Evolutionary conservation across 768 basidiomycete species (phyloP), one percentile per base, ranked within the genome.

Genomic region (Rhizopogon rudus): DNA sequence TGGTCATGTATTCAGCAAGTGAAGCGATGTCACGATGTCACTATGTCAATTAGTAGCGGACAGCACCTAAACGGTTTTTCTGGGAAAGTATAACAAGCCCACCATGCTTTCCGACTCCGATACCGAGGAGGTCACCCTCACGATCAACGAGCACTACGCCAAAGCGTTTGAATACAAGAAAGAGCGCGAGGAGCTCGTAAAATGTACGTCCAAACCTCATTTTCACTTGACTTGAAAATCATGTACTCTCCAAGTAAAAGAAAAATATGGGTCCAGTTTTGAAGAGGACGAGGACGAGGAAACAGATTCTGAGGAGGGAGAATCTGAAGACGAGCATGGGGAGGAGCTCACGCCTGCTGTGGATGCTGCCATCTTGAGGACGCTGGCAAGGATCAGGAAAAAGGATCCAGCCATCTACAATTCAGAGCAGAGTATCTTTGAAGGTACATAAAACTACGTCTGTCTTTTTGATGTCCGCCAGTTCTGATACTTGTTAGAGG

Each of bases 361-460:
- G 49, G 96, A 98, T 63, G 97, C 86, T 43, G 97, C 97, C 17
- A 97, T 98, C 62, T 78, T 98, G 40, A 78, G 93, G 46, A 98
- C 93, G 1, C 77, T 99, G 8, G 91, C 87, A 0, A 81, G 86
- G 61, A 97, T 98, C 53, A 82, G 83, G 67, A 78, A 80, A 52
- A 88, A 81, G 61, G 92, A 95, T 66, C 93, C 94, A 0, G 79
- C 75, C 0, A 96, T 99, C 31, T 98, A 99, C 63, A 78, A 91
- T 56, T 67, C 73, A 0, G 78, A 74, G 13, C 84, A 82, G 57
- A 74, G 81, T 57, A 83, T 98, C 0, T 93, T 95, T 61, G 83
- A 91, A 68, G 91, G 93, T 92, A 54, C n/a, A 68, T 52, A 28
- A 10, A 25, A 25, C 20, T 22, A 51, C n/a, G 6, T 35, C 43